These are phyloP conservation scores for Imleria badia DNA, from an alignment of 768 basidiomycete species.

Conservation along the genomic window DNA sequence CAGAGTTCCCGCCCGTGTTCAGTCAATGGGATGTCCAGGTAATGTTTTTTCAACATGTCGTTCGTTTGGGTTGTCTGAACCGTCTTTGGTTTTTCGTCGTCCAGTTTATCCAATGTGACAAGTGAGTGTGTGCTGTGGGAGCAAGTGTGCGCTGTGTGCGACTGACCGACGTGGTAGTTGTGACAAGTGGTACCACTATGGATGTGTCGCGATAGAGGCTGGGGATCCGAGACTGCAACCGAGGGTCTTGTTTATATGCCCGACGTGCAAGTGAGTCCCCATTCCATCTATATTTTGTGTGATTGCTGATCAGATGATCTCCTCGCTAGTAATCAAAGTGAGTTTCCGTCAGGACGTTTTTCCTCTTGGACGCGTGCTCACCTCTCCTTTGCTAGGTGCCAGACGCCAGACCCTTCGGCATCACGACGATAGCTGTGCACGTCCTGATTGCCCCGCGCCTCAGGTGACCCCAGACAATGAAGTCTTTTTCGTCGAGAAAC, in stretches of 20 bases:
- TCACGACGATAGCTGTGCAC: slow-evolving; percentile 17
- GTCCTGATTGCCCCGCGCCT: slow-evolving; percentile 27
- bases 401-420: slow-evolving; percentile 11
- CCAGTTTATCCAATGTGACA: slow-evolving; percentile 38
- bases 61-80: background rate
- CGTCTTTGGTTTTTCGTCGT: background rate
- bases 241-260: slow-evolving; percentile 40
- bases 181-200: slow-evolving; percentile 51
- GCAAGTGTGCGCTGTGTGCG: too few relatives aligned
- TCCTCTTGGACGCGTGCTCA: background rate
- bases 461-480: slow-evolving; percentile 5
- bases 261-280: slow-evolving; percentile 37
- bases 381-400: slow-evolving; percentile 7
- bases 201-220: slow-evolving; percentile 43
- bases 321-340: slow-evolving; percentile 13
- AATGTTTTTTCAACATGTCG: background rate
- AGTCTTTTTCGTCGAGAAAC: slow-evolving; percentile 25
- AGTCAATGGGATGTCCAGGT: slow-evolving; percentile 27
- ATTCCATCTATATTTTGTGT: background rate
- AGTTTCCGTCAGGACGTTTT: background rate
- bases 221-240: slow-evolving; percentile 38
- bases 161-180: slow-evolving; percentile 31
- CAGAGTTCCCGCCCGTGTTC: slow-evolving; percentile 7
- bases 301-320: background rate
- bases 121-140: slow-evolving; percentile 18